Evolutionary conservation across 805 yeast genomes (phyloP), one percentile per base, ranked within the genome.

Genomic region (Lipomyces mesembrius): DNA sequence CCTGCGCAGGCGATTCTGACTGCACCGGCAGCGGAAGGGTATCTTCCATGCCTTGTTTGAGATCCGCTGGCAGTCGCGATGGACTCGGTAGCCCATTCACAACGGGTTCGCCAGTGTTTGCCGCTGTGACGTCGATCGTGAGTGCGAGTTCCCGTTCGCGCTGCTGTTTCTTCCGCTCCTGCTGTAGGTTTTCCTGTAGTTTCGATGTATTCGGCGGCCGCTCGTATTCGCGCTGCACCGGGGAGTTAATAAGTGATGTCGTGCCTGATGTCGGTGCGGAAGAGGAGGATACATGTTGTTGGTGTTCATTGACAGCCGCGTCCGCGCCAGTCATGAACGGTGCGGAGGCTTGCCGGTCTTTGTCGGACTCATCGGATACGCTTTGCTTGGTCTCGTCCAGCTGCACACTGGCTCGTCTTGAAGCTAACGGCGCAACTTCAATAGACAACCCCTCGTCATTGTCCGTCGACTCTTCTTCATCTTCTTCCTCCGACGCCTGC

Each of bases 201-300:
- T 29, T 35, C 49, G 55, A 52, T 29, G 29, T 27, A 8, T 17
- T 46, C 25, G 4, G 62, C 51, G 55, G 55, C 55, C 34, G 35
- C 46, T 59, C 53, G 52, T 17, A 39, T 20, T 37, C n/a, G 59
- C 12, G 58, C 43, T 27, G 14, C 9, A 20, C 58, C 3, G 69
- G 69, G 20, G 71, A 62, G 27, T 57, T 59, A 20, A 67, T 55
- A 14, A 68, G 61, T 35, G 71, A 64, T 11, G 63, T 57, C 7
- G 70, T 27, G 22, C 63, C 66, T 3, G 71, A 67, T 2, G 71
- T 62, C 32, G 71, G 71, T 32, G 71, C 71, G 8, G 71, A 67
- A 3, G 71, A 65, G 20, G 71, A 67, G 22, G 71, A 52, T 20
- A 65, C 52, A 2, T 35, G 58, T 57, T 61, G 66, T 46, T 61